A percentile compares a stretch with the other conserved stretches of the same genome.
phyloP scores from a whole-genome alignment of 192 early-diverging fungal genomes.

The Cetraspora pellucida region DNA sequence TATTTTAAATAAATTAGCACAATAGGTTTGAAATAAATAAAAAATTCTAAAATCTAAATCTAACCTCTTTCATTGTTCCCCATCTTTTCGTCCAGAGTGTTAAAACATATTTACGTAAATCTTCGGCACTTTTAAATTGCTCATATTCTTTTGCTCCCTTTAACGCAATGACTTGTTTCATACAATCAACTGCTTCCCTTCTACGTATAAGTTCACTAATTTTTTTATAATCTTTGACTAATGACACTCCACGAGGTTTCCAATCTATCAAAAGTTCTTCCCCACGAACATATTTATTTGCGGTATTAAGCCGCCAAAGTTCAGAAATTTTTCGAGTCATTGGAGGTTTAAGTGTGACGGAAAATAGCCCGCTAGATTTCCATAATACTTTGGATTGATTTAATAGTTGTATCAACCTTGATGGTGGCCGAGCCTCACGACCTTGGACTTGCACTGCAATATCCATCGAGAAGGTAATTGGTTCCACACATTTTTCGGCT shows the following conservation, averaged over 20 bases:
- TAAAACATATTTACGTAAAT: constrained; percentile 19
- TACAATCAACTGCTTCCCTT: constrained; percentile 46
- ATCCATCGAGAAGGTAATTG: constrained; percentile 61
- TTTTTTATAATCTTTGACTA: constrained; percentile 58
- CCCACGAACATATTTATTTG: constrained; percentile 69
- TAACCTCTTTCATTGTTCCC: constrained; percentile 46
- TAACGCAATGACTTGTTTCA: constrained; percentile 47
- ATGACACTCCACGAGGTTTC: constrained; percentile 70
- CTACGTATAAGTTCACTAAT: constrained; percentile 40
- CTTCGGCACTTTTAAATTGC: background rate
- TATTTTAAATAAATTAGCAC: constrained; percentile 14
- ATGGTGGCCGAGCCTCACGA: constrained; percentile 54
- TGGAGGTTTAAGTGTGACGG: constrained; percentile 61
- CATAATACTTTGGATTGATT: constrained; percentile 44
- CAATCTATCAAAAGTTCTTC: constrained; percentile 68
- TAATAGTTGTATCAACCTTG: constrained; percentile 45
- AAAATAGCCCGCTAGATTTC: constrained; percentile 59
- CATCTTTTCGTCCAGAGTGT: constrained; percentile 40
- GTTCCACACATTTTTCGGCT: constrained; percentile 59
- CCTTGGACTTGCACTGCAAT: constrained; percentile 62
- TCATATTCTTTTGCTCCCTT: background rate
- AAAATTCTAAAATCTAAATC: background rate
- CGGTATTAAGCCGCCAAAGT: constrained; percentile 71
- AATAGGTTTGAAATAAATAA: background rate
- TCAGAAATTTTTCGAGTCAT: constrained; percentile 54